Conservation (phyloP, 352 stramenopile species). For the Discostella stelligera region DNA sequence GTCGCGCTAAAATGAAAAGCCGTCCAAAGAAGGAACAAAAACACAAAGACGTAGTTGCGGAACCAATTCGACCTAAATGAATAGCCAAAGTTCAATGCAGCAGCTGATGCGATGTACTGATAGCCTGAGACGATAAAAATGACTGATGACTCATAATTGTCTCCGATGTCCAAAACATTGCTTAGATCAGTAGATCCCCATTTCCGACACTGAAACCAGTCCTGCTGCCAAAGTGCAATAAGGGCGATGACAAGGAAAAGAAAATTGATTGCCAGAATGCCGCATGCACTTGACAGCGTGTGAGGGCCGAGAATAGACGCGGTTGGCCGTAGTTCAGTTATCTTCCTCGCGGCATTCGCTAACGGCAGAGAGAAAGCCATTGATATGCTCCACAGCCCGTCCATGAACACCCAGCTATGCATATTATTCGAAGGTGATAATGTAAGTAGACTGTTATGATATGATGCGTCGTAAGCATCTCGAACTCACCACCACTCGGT, state of each 20-base stretch:
- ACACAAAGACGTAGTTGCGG: conserved; percentile 51
- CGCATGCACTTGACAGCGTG: conserved; percentile 81
- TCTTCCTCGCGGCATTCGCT: conserved; percentile 74
- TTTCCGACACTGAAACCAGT: conserved; percentile 64
- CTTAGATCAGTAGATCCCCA: conserved; percentile 50
- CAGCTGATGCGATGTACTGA: conserved; percentile 19
- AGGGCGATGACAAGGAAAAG: conserved; percentile 79
- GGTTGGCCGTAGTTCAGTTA: conserved; percentile 70
- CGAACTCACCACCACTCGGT: conserved; percentile 79
- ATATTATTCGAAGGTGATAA: conserved; percentile 11
- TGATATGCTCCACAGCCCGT: conserved; percentile 81
- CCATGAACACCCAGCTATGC: conserved; percentile 74
- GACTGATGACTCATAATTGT: conserved; percentile 61
- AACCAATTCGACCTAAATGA: conserved; percentile 4
- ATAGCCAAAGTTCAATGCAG: conserved; percentile 19
- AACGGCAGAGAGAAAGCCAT: conserved; percentile 83
- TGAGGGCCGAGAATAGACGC: conserved; percentile 85
- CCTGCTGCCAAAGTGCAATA: conserved; percentile 40
- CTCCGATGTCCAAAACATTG: conserved; percentile 49
- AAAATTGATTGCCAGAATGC: conserved; percentile 79
- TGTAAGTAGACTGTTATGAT: neutral
- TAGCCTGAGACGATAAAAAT: conserved; percentile 25
- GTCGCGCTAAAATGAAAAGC: conserved; percentile 27
- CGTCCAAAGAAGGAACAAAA: conserved; percentile 18
- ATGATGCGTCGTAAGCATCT: neutral